Base-by-base conservation (phyloP, 1,139 yeast species). In the Suhomyces terraborum region DNA sequence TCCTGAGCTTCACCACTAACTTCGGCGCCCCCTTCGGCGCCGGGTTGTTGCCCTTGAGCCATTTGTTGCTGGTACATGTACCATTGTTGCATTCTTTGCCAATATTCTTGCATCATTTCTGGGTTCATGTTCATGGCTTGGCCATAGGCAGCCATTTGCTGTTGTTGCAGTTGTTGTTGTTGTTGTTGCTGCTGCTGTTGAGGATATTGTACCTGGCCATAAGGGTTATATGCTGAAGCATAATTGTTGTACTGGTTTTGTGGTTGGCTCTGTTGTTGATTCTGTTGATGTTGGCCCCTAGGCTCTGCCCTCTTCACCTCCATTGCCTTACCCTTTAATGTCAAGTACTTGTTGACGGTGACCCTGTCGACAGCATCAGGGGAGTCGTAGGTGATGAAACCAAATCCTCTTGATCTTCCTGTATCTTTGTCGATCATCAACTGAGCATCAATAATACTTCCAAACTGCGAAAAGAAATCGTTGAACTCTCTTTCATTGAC, bases 271-370 rank as follows among this genome's bases (percentile, higher is more conserved):
- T 25, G 36, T n/a, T 25, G 36, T 26, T 25, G 71, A 45, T 61
- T 62, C 48, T 65, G 75, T 46, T 71, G 76, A 45, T 72, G 77
- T 51, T 67, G 76, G 29, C 75, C 75, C 62, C 98, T 79, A 49
- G 98, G 98, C 61, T 91, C 97, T n/a, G 99, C 99, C 55, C 96
- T 80, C 66, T 93, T 93, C 46, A 93, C 96, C 66, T 93, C 98
- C 80, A 93, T 88, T 35, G 88, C 82, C 63, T 85, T 88, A 39
- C 95, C 96, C 61, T 89, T 89, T 52, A 89, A 82, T 43, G 84
- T 81, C 50, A 89, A 77, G 58, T 82, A 88, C 66, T 87, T 86
- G 62, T 84, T 85, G 44, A 83, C 87, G 46, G 95, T 85, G 45
- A 89, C 96, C 55, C 84, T 77, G 58, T 93, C 98, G 33, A 93